These are phyloP conservation scores for Stagonosporopsis rhizophila DNA, from an alignment of 2,329 filamentous ascomycete genomes.

Conservation along the genomic window DNA sequence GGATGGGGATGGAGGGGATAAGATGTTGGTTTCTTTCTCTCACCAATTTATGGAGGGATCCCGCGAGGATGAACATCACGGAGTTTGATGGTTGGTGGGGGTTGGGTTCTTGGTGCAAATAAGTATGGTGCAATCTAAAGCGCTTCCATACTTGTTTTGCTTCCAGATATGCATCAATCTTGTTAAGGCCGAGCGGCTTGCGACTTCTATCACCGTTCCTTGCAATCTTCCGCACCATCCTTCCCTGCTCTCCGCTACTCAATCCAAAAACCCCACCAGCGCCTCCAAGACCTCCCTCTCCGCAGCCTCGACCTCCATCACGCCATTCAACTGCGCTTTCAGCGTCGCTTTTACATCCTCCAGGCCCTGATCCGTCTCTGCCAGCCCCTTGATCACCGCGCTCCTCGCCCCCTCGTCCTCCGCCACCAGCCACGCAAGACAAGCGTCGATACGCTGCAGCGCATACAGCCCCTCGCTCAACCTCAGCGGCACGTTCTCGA, in stretches of 20 bases:
- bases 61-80: no score
- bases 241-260: background rate
- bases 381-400: constrained; percentile 69
- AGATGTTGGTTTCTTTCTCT: no score
- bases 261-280: constrained; percentile 51
- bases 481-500: constrained; percentile 76
- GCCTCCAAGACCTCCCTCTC: constrained; percentile 72
- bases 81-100: no score
- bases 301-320: constrained; percentile 59
- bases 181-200: no score
- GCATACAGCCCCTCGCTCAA: constrained; percentile 86
- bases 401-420: constrained; percentile 80
- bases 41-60: no score
- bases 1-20: no score
- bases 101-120: no score
- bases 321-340: constrained; percentile 69
- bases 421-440: constrained; percentile 88
- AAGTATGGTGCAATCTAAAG: no score
- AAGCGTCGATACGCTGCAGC: constrained; percentile 81
- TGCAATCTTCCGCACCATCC: no score
- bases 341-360: constrained; percentile 70
- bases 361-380: constrained; percentile 72
- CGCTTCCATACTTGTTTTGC: no score
- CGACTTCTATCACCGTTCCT: no score
- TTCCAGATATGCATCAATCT: no score